Conservation (phyloP, 2,329 filamentous ascomycete species). For the Magnaporthiopsis rhizophila region DNA sequence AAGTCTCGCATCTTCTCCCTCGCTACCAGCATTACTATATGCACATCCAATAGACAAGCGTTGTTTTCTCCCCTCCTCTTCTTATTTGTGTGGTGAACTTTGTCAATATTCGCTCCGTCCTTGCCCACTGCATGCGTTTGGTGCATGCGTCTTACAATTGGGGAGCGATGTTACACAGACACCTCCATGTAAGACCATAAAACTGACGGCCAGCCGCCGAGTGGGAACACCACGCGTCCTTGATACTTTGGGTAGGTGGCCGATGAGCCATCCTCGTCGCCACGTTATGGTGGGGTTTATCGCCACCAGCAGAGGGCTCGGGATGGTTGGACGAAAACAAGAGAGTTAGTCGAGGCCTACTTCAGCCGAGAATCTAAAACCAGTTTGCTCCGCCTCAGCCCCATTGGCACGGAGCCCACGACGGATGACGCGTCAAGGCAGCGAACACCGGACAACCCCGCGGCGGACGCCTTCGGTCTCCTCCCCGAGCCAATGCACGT, state of each 20-base stretch:
- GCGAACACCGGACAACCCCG: constrained; percentile 46
- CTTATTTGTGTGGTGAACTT: too few relatives aligned
- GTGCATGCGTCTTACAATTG: too few relatives aligned
- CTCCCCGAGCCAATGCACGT: constrained; percentile 44
- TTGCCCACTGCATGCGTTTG: too few relatives aligned
- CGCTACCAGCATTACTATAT: too few relatives aligned
- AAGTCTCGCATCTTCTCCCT: not conserved
- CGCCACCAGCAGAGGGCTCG: too few relatives aligned
- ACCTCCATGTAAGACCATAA: too few relatives aligned
- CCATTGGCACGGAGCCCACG: not conserved
- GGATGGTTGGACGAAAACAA: too few relatives aligned
- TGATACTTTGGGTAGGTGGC: not conserved
- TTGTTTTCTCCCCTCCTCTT: too few relatives aligned
- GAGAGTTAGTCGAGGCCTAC: not conserved
- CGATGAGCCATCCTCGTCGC: not conserved
- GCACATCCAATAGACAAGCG: too few relatives aligned
- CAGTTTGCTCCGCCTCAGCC: not conserved
- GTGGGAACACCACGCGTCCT: not conserved
- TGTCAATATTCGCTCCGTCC: too few relatives aligned
- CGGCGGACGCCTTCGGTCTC: constrained; percentile 54
- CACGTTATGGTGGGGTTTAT: too few relatives aligned
- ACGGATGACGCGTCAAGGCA: constrained; percentile 19
- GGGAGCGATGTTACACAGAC: too few relatives aligned
- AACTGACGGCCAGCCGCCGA: not conserved
- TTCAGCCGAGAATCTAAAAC: not conserved